Conservation (phyloP, 305 asterid species). For the Euphrasia arctica region DNA sequence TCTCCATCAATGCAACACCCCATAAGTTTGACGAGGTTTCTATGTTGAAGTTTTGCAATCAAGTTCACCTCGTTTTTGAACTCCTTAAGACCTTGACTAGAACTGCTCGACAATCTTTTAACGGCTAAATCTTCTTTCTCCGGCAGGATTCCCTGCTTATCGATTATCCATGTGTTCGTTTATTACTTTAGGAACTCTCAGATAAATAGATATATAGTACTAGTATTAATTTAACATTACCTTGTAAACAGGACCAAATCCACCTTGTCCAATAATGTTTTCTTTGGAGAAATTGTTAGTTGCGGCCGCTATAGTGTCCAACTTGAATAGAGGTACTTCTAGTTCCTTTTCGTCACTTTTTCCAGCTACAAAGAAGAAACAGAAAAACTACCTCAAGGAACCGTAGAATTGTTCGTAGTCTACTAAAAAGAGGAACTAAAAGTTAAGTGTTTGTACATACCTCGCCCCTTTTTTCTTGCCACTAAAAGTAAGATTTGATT, state of each 20-base stretch:
- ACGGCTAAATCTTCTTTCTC: slow-evolving; percentile 27
- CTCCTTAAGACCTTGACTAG: slow-evolving; percentile 36
- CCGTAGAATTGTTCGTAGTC: background rate
- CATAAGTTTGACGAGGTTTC: slow-evolving; percentile 34
- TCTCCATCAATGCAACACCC: slow-evolving; percentile 38
- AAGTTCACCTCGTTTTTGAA: slow-evolving; percentile 33
- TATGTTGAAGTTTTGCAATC: slow-evolving; percentile 39
- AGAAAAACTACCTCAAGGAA: background rate
- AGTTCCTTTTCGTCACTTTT: slow-evolving; percentile 16
- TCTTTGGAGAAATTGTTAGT: slow-evolving; percentile 30
- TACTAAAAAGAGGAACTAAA: background rate
- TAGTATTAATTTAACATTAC: background rate
- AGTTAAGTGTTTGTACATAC: slow-evolving; percentile 4
- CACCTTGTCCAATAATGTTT: slow-evolving; percentile 44
- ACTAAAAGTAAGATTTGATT: slow-evolving; percentile 13
- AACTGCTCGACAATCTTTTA: slow-evolving; percentile 34
- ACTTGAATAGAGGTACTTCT: slow-evolving; percentile 28
- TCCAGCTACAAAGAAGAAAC: background rate
- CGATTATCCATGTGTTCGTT: background rate
- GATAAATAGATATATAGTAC: slow-evolving; percentile 17
- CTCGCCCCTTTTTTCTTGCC: slow-evolving; percentile 24
- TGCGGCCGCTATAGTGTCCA: slow-evolving; percentile 27
- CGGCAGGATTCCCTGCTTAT: slow-evolving; percentile 29
- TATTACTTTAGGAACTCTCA: background rate
- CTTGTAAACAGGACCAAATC: slow-evolving; percentile 44